A percentile compares a stretch with the other conserved stretches of the same genome.
These are phyloP conservation scores for Boletus barrowsii DNA, from an alignment of 768 basidiomycete species.

Conservation along the genomic window DNA sequence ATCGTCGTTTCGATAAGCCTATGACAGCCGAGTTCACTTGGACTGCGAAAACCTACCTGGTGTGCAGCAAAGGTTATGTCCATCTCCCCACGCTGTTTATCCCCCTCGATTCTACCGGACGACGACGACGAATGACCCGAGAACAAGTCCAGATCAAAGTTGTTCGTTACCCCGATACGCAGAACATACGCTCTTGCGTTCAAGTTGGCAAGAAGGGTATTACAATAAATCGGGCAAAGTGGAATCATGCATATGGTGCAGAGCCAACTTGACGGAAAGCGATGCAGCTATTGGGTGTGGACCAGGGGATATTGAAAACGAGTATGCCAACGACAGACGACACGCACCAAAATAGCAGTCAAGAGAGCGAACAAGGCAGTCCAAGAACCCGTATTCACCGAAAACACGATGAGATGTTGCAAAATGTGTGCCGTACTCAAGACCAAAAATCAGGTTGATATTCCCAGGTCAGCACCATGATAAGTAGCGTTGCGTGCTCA, in stretches of 20 bases:
- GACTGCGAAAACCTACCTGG: too few species aligned
- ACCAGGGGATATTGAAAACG: not conserved
- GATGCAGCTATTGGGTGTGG: not conserved
- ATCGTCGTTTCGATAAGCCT: too few species aligned
- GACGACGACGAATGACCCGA: too few species aligned
- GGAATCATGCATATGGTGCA: conserved; percentile 4
- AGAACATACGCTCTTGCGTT: conserved; percentile 8
- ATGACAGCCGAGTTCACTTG: too few species aligned
- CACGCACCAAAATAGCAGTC: not conserved
- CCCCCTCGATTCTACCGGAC: too few species aligned
- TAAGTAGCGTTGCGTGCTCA: not conserved
- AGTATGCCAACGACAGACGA: not conserved
- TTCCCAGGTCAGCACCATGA: too few species aligned
- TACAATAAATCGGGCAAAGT: conserved; percentile 5
- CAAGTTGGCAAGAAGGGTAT: conserved; percentile 13
- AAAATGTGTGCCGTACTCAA: conserved; percentile 6
- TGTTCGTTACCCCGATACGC: not conserved
- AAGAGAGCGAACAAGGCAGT: not conserved
- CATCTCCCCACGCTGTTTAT: too few species aligned
- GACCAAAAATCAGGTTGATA: not conserved
- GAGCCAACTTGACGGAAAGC: not conserved
- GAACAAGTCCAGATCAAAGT: not conserved
- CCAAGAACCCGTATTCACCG: not conserved
- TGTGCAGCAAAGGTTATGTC: too few species aligned
- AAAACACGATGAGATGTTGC: conserved; percentile 2